Conservation (phyloP, 495 filamentous ascomycete species). For the Xylaria telfairii region DNA sequence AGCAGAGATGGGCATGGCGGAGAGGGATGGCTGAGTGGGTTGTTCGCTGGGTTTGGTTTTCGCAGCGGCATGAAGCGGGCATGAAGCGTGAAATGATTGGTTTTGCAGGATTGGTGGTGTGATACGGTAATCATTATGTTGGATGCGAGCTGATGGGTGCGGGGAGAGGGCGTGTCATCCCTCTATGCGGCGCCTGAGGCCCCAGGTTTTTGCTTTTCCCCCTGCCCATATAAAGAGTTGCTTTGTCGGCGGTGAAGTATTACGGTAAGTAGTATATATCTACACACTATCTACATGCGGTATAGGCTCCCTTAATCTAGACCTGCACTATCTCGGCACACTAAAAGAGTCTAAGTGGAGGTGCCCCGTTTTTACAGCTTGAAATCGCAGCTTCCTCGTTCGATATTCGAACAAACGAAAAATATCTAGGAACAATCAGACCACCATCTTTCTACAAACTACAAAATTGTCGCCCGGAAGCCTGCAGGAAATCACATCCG, state of each 20-base stretch:
- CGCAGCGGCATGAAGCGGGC: slow-evolving; percentile 4
- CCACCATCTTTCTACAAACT: background rate
- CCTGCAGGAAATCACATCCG: background rate
- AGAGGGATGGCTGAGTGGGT: background rate
- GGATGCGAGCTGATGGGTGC: slow-evolving; percentile 13
- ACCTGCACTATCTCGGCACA: background rate
- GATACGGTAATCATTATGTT: slow-evolving; percentile 18
- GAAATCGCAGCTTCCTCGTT: slow-evolving; percentile 19
- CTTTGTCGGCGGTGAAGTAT: background rate
- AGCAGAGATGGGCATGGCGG: background rate
- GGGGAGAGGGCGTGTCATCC: slow-evolving; percentile 13
- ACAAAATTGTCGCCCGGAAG: background rate
- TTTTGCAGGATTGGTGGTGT: slow-evolving; percentile 7
- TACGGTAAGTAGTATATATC: too few species aligned
- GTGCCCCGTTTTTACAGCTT: slow-evolving; percentile 15
- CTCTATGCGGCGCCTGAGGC: background rate
- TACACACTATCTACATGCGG: background rate
- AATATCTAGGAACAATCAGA: slow-evolving; percentile 13
- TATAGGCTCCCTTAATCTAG: background rate
- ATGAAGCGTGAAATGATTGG: slow-evolving; percentile 19
- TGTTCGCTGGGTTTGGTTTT: background rate
- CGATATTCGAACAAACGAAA: slow-evolving; percentile 14
- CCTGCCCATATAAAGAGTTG: background rate
- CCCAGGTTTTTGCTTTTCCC: background rate
- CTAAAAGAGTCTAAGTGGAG: slow-evolving; percentile 20